Conservation (phyloP, 192 early-diverging fungal genomes). For the Coemansia sp. region DNA sequence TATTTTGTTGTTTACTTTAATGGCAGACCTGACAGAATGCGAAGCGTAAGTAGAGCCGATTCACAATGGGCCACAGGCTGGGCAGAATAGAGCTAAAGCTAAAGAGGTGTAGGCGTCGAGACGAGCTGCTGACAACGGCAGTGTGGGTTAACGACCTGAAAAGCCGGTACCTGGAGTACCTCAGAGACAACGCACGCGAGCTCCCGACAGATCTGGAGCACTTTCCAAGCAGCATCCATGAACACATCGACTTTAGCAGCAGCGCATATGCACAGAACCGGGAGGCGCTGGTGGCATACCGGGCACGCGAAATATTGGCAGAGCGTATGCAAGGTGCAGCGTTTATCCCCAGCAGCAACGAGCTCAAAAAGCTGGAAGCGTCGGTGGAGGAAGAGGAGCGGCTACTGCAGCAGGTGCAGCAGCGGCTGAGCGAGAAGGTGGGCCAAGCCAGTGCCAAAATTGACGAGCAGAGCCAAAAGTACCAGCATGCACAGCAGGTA, state of each 20-base stretch:
- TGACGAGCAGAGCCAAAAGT: constrained; percentile 25
- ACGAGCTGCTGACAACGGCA: constrained; percentile 42
- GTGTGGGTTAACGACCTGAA: constrained; percentile 49
- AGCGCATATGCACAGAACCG: constrained; percentile 36
- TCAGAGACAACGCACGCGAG: constrained; percentile 25
- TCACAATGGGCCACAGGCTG: not conserved
- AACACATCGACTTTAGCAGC: constrained; percentile 38
- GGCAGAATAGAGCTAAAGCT: not conserved
- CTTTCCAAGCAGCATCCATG: constrained; percentile 39
- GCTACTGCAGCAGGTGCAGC: constrained; percentile 41
- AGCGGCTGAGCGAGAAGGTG: constrained; percentile 38
- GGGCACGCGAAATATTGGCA: constrained; percentile 39
- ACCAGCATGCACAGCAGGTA: constrained; percentile 23
- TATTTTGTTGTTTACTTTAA: constrained; percentile 10
- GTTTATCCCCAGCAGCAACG: constrained; percentile 40
- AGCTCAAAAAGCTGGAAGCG: constrained; percentile 47
- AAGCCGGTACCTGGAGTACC: constrained; percentile 38
- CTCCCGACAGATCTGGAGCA: constrained; percentile 39
- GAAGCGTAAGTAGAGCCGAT: constrained; percentile 30
- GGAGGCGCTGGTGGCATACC: constrained; percentile 33
- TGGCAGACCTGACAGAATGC: constrained; percentile 39
- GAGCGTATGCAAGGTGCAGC: constrained; percentile 41
- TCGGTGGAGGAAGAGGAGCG: constrained; percentile 50
- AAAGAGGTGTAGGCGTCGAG: constrained; percentile 34
- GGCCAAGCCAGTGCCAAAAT: constrained; percentile 31